Evolutionary conservation across 441 rosid species (phyloP), one percentile per base, ranked within the genome.

Genomic region (Gossypium davidsonii): DNA sequence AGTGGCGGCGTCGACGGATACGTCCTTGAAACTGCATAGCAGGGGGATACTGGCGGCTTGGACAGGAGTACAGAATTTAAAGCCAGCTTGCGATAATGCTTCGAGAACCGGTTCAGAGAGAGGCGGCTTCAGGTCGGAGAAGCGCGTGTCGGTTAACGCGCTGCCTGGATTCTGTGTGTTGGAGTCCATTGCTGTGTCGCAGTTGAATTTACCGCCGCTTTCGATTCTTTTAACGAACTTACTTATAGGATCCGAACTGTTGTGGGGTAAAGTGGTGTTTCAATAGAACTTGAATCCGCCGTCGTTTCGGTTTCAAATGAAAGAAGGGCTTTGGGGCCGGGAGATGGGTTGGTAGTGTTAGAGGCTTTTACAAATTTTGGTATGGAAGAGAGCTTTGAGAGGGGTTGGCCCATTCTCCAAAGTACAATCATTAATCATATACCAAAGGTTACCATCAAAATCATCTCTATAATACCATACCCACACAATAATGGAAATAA

Each of bases 1-100:
- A 42, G 96, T 91, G 80, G 94, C 93, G 34, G 98, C 97, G 76
- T 94, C 97, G 72, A 92, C 97, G 23, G 90, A 86, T 1, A 94
- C 99, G 78, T 95, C 98, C 82, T 91, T 95, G 85, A 81, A 81
- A 80, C 82, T 75, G 81, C 96, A 92, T 37, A 94, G 89, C 58
- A 94, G 77, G 14, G 98, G 98, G 61, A 94, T 90, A 3, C 96
- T 85, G 48, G 90, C 88, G 25, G 88, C 93, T 79, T 92, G 99
- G 74, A 94, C 98, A 11, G 96, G 97, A 20, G 97, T 92, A 82
- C 98, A 92, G 76, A 83, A 88, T 15, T 89, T 81, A 79, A 94
- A 94, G 31, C 90, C 89, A 25, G 84, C 71, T 12, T 53, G 66
- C n/a, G 64, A 14, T 12, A 94, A 84, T 14, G 90, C 97, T 3